Evolutionary conservation across 371 early-diverging fungal species (phyloP).

Genomic region (Lichtheimia hyalospora): DNA sequence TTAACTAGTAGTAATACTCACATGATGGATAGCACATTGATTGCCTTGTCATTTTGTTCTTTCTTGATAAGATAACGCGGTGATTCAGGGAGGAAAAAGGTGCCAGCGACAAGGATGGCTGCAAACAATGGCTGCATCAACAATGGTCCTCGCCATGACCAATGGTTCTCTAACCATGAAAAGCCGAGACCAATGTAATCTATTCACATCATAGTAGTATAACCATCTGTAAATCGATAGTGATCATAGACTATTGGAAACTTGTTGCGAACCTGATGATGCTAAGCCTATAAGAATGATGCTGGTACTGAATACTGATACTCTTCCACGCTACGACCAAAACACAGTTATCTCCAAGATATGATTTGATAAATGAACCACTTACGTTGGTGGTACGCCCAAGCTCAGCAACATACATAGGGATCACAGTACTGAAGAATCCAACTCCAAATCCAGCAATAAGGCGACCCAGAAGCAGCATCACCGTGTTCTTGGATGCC

Average conservation of each 20-base stretch:
- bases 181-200: slow-evolving; percentile 47
- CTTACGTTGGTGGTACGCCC: slow-evolving; percentile 42
- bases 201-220: background rate
- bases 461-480: slow-evolving; percentile 41
- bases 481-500: slow-evolving; percentile 24
- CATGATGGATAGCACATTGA: slow-evolving; percentile 67
- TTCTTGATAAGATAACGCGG: slow-evolving; percentile 52
- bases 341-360: too few relatives aligned
- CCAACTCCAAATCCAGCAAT: slow-evolving; percentile 54
- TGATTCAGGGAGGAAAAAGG: slow-evolving; percentile 50
- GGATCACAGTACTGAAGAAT: slow-evolving; percentile 43
- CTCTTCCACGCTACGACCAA: slow-evolving; percentile 25
- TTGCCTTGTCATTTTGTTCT: slow-evolving; percentile 51
- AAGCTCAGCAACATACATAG: slow-evolving; percentile 52
- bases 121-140: slow-evolving; percentile 45
- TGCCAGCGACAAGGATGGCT: slow-evolving; percentile 44
- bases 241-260: too few relatives aligned
- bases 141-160: slow-evolving; percentile 48
- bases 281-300: slow-evolving; percentile 41
- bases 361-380: background rate
- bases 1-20: slow-evolving; percentile 5
- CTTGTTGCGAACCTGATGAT: slow-evolving; percentile 20
- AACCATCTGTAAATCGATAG: too few relatives aligned
- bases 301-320: slow-evolving; percentile 38
- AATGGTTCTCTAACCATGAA: slow-evolving; percentile 20